Evolutionary conservation across 257 asterid genomes (phyloP).

Genomic region (Scutellaria barbata): DNA sequence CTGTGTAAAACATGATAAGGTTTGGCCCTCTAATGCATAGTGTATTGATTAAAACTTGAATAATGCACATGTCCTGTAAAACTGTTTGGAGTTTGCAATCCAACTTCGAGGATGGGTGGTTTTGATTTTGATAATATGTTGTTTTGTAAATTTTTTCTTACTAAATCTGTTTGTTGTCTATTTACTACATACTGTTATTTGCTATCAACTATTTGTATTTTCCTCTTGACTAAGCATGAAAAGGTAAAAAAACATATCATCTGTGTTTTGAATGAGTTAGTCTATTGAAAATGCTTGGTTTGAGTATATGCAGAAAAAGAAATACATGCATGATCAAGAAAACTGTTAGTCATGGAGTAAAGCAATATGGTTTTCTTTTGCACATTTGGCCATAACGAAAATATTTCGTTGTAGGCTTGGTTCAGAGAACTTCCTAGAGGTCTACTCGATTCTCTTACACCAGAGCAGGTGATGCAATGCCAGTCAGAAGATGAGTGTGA

Average conservation of each 20-base stretch:
- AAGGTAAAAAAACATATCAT: too few species aligned
- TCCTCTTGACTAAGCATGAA: too few species aligned
- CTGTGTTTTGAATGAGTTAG: too few species aligned
- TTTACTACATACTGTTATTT: too few species aligned
- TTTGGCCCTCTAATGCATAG: not conserved
- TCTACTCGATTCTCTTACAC: constrained; percentile 78
- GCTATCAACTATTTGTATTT: too few species aligned
- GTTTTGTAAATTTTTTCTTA: too few species aligned
- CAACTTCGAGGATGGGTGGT: too few species aligned
- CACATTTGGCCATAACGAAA: not conserved
- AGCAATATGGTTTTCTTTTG: not conserved
- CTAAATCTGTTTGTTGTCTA: too few species aligned
- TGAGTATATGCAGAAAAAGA: constrained; percentile 2
- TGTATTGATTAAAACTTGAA: not conserved
- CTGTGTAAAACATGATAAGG: too few species aligned
- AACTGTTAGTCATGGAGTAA: not conserved
- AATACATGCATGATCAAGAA: not conserved
- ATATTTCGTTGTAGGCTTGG: constrained; percentile 70
- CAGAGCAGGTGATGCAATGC: constrained; percentile 90
- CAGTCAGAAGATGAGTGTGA: constrained; percentile 80
- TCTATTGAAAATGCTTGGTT: not conserved
- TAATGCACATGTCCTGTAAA: too few species aligned
- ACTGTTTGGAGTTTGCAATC: too few species aligned
- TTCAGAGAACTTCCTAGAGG: constrained; percentile 96
- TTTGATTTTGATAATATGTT: too few species aligned